Percentiles rank a stretch among this genome's conserved stretches.
Conservation (phyloP, 2,329 filamentous ascomycete genomes). For the Albophoma yamanashiensis region DNA sequence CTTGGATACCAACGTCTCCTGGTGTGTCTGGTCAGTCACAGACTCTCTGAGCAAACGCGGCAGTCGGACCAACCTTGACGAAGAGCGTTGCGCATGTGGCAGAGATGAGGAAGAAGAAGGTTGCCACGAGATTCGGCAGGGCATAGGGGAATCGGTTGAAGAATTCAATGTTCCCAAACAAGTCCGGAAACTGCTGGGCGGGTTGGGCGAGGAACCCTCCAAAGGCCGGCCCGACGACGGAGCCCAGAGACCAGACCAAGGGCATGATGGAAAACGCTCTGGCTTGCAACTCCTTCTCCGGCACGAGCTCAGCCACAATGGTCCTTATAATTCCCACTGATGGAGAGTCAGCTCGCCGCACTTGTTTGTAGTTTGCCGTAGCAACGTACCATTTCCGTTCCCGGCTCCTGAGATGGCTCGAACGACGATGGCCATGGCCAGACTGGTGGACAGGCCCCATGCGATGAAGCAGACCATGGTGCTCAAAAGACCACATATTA, state of each 20-base stretch:
- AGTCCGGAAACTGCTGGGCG: constrained; percentile 56
- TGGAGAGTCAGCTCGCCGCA: neutral
- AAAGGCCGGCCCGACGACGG: constrained; percentile 78
- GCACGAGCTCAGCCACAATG: constrained; percentile 87
- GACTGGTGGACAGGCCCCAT: constrained; percentile 73
- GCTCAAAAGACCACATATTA: constrained; percentile 60
- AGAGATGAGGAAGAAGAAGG: constrained; percentile 67
- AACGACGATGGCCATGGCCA: constrained; percentile 70
- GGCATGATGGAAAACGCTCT: constrained; percentile 91
- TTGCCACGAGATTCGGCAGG: constrained; percentile 72
- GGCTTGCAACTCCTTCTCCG: constrained; percentile 76
- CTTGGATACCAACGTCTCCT: constrained; percentile 72
- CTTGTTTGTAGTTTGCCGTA: neutral
- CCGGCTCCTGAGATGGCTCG: constrained; percentile 71
- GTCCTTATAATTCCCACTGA: constrained; percentile 81
- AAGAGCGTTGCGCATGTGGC: constrained; percentile 67
- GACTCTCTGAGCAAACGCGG: neutral
- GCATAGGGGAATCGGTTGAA: constrained; percentile 71
- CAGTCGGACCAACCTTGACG: constrained; percentile 41
- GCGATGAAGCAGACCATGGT: constrained; percentile 75
- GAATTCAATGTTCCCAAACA: constrained; percentile 59
- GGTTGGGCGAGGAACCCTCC: constrained; percentile 82
- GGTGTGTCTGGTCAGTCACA: neutral
- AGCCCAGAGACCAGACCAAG: constrained; percentile 76
- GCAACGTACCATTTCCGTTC: constrained; percentile 65